phyloP scores from a whole-genome alignment of 164 flowering plant genomes.

The Stephania japonica region DNA sequence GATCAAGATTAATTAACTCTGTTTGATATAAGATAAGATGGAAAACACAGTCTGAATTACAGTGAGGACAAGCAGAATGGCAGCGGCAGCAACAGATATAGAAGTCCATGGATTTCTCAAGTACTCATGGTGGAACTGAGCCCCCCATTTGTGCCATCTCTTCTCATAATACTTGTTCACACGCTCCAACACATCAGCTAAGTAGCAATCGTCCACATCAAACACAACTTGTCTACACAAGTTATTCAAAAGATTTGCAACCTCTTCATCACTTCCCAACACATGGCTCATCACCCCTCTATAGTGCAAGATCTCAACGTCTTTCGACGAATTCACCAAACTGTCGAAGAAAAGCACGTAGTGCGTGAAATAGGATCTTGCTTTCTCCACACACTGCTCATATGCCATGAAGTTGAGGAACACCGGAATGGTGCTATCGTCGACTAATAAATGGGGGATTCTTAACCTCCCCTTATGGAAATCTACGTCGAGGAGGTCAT shows the following conservation, averaged over 20 bases:
- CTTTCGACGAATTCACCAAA: too few species aligned
- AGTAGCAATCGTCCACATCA: constrained; percentile 18
- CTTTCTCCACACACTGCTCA: constrained; percentile 13
- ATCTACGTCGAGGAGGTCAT: constrained; percentile 18
- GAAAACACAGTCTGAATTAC: too few species aligned
- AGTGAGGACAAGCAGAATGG: too few species aligned
- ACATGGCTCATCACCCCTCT: constrained; percentile 23
- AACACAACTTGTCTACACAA: constrained; percentile 17
- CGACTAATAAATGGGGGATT: constrained; percentile 23
- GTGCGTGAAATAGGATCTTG: constrained; percentile 18
- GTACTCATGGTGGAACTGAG: too few species aligned
- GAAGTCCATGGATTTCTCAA: too few species aligned
- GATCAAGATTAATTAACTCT: too few species aligned
- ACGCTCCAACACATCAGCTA: neutral
- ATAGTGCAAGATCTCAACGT: too few species aligned
- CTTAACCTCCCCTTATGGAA: constrained; percentile 17
- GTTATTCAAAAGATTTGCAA: constrained; percentile 22
- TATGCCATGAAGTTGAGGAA: too few species aligned
- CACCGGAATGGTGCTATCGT: constrained; percentile 30
- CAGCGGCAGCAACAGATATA: too few species aligned
- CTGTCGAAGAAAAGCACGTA: too few species aligned
- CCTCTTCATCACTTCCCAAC: constrained; percentile 26
- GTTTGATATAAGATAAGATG: too few species aligned
- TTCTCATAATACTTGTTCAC: too few species aligned
- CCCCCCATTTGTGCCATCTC: constrained; percentile 22